Evolutionary conservation across 2,329 filamentous ascomycete genomes (phyloP), one percentile per base, ranked within the genome.

Genomic region (Penicillium sp.): DNA sequence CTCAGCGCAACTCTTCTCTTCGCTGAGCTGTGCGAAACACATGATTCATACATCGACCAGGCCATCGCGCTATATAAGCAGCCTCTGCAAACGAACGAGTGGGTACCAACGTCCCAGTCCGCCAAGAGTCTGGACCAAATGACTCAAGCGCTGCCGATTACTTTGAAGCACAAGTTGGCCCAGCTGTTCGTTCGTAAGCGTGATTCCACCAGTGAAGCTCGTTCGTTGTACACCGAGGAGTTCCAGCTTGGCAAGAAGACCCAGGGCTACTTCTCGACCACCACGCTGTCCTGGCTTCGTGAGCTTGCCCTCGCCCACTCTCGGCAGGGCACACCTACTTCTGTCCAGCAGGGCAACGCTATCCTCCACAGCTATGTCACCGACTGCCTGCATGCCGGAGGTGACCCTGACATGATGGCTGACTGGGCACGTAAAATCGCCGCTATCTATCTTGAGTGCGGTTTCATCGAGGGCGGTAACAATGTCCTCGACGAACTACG

Each of bases 81-180:
- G 59, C 72, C 82, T 14, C 72, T 83, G 55, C 78, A 75, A 59
- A 67, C 73, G 51, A 54, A 74, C 69, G 57, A 80, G 62, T 61
- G 77, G 71, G 69, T 74, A 5, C 61, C 76, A 47, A 71, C 75
- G 0, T 59, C 67, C 3, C 67, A 74, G 49, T 66, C 67, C 0
- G 68, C 70, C 1, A 72, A 66, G 53, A 54, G 62, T 11, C 63
- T 74, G 12, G 67, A 72, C 5, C 72, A 74, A 25, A 74, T 74
- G 72, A 69, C 66, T 1, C 54, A 78, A 57, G 75, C 74, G 0
- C 76, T 77, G 1, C 65, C 81, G 12, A 75, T 75, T 20, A 81
- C 75, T 0, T 77, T 83, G 64, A 84, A 82, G 69, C 82, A 79
- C 63, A 78, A 81, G 8, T 72, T 84, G 25, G 81, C 82, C 1